Conservation (phyloP, 306 rosid species). For the Fragaria ananassa region DNA sequence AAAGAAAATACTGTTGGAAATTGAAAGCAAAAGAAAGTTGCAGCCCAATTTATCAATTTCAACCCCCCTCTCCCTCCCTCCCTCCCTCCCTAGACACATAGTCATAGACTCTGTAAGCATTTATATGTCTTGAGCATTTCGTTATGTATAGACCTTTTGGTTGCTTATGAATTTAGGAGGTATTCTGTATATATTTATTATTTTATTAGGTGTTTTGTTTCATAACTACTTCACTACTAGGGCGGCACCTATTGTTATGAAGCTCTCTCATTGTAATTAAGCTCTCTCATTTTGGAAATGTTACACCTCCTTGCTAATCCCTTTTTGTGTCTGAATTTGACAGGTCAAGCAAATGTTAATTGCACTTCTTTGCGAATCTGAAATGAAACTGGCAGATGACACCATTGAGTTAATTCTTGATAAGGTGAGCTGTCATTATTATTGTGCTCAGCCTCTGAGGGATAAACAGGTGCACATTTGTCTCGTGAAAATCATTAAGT, state of each 20-base stretch:
- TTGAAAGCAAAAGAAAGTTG: neutral
- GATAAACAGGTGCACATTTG: neutral
- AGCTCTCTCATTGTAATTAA: neutral
- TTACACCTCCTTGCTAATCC: neutral
- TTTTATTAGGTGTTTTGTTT: neutral
- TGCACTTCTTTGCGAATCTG: constrained; percentile 84
- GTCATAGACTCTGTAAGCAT: neutral
- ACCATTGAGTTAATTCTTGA: constrained; percentile 66
- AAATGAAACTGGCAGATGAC: constrained; percentile 77
- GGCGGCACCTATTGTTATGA: neutral
- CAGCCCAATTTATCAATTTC: neutral
- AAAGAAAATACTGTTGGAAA: neutral
- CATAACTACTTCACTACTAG: neutral
- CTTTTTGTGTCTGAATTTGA: constrained; percentile 11
- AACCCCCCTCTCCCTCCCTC: too few relatives aligned
- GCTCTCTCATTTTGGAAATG: neutral
- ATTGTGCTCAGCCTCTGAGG: neutral
- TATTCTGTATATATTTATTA: neutral
- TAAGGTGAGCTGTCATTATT: constrained; percentile 48
- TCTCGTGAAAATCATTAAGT: neutral
- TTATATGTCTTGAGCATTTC: neutral
- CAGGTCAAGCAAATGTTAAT: constrained; percentile 89
- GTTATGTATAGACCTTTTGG: neutral
- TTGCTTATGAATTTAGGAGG: neutral
- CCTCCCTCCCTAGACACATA: too few relatives aligned